phyloP scores from a whole-genome alignment of 805 yeast genomes.

The Spathaspora hagerdaliae region DNA sequence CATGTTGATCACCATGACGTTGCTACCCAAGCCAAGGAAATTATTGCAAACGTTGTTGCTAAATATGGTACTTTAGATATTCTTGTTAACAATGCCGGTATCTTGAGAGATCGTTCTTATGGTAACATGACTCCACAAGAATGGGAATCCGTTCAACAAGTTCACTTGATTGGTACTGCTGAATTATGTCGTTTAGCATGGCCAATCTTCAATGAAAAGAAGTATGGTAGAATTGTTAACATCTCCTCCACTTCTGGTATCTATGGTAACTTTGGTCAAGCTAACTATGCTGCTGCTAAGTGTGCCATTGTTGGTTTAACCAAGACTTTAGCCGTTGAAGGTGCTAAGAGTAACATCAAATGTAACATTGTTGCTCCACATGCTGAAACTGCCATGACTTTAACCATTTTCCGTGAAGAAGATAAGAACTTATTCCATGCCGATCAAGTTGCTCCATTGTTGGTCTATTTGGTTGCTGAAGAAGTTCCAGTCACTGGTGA shows the following conservation, averaged over 20 bases:
- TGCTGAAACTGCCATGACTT: conserved; percentile 97
- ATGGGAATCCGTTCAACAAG: conserved; percentile 77
- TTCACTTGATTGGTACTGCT: conserved; percentile 80
- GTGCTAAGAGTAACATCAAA: conserved; percentile 69
- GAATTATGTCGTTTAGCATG: conserved; percentile 84
- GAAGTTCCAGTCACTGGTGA: conserved; percentile 72
- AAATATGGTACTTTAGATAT: conserved; percentile 82
- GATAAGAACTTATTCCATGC: conserved; percentile 85
- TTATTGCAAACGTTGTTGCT: conserved; percentile 72
- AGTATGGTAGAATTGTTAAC: conserved; percentile 78
- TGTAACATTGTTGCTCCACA: conserved; percentile 92
- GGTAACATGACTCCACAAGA: conserved; percentile 77
- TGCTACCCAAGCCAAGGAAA: conserved; percentile 65
- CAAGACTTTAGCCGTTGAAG: conserved; percentile 86
- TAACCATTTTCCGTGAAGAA: conserved; percentile 73
- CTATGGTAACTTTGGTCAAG: conserved; percentile 96
- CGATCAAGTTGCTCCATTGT: conserved; percentile 84
- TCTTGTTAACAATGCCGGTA: conserved; percentile 91
- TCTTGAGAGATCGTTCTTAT: conserved; percentile 84
- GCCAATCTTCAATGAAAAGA: conserved; percentile 81
- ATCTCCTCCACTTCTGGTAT: conserved; percentile 95
- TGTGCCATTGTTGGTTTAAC: conserved; percentile 83
- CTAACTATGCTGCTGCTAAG: conserved; percentile 93
- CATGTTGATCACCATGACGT: conserved; percentile 83
- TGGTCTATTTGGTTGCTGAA: conserved; percentile 75